Evolutionary conservation across 371 early-diverging fungal species (phyloP).

Genomic region (Zopfochytrium polystomum): DNA sequence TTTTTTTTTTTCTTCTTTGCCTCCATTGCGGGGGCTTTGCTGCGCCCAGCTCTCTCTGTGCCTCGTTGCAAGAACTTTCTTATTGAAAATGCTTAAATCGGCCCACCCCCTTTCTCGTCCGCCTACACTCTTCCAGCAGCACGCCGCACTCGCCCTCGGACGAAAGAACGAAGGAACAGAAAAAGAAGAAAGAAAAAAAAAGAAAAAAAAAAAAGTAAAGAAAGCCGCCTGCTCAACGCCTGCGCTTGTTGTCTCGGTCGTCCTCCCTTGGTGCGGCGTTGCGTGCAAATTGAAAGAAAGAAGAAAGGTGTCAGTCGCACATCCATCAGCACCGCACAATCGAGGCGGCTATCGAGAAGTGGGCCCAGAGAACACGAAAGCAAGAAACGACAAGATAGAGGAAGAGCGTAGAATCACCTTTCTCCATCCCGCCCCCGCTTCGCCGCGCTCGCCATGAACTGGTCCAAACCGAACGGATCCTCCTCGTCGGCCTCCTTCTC

Average conservation of each 20-base stretch:
- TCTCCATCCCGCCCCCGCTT: slow-evolving; percentile 47
- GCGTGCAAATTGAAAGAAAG: too few species aligned
- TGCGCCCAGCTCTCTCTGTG: not conserved
- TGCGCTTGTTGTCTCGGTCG: too few species aligned
- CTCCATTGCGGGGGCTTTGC: not conserved
- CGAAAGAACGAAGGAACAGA: not conserved
- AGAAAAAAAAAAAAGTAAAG: too few species aligned
- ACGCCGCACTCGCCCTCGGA: not conserved
- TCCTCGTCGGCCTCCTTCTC: slow-evolving; percentile 60
- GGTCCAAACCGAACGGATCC: slow-evolving; percentile 65
- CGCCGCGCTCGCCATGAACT: slow-evolving; percentile 56
- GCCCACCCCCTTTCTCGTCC: not conserved
- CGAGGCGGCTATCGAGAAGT: too few species aligned
- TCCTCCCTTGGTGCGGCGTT: too few species aligned
- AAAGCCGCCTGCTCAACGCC: too few species aligned
- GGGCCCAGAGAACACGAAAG: too few species aligned
- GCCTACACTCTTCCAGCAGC: too few species aligned
- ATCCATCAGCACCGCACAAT: too few species aligned
- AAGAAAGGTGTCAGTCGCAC: too few species aligned
- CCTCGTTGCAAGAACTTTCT: not conserved
- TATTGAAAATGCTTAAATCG: not conserved
- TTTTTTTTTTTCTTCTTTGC: too few species aligned
- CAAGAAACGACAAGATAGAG: not conserved
- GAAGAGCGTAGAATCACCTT: not conserved
- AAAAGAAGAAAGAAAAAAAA: not conserved